phyloP scores from a whole-genome alignment of 2,329 filamentous ascomycete species.

The Elsinoe perseae region DNA sequence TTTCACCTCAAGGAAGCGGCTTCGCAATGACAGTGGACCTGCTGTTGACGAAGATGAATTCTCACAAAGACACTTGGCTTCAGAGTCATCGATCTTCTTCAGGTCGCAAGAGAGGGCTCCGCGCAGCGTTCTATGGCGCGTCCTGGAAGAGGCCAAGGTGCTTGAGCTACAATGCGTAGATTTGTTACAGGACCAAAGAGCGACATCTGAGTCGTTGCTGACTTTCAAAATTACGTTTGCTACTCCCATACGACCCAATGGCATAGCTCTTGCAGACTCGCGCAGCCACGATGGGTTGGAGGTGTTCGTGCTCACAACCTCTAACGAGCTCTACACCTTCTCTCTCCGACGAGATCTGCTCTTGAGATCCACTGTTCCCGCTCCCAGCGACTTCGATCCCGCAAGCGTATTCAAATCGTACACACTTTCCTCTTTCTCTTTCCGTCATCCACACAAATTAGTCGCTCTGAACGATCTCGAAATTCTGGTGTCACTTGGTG shows the following conservation, averaged over 20 bases:
- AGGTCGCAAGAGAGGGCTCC: slow-evolving; percentile 68
- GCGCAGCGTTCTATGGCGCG: slow-evolving; percentile 82
- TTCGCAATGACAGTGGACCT: slow-evolving; percentile 30
- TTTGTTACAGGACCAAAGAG: slow-evolving; percentile 53
- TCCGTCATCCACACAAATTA: slow-evolving; percentile 74
- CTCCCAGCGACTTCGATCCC: slow-evolving; percentile 64
- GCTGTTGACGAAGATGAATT: slow-evolving; percentile 65
- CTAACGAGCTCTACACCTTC: slow-evolving; percentile 75
- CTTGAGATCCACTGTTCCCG: slow-evolving; percentile 46
- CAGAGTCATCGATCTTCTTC: slow-evolving; percentile 75
- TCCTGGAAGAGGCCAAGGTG: slow-evolving; percentile 69
- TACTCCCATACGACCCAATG: slow-evolving; percentile 69
- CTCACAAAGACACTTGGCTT: slow-evolving; percentile 63
- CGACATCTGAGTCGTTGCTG: slow-evolving; percentile 47
- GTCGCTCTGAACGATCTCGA: slow-evolving; percentile 65
- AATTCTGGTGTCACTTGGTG: slow-evolving; percentile 71
- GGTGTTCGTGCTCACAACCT: slow-evolving; percentile 70
- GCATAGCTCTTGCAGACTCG: slow-evolving; percentile 75
- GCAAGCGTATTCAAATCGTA: slow-evolving; percentile 69
- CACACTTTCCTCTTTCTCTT: slow-evolving; percentile 62
- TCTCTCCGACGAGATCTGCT: slow-evolving; percentile 79
- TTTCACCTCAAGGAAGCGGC: slow-evolving; percentile 27
- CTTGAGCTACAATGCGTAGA: slow-evolving; percentile 80
- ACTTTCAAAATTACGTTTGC: slow-evolving; percentile 73
- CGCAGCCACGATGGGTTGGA: slow-evolving; percentile 69